Evolutionary conservation across 495 filamentous ascomycete genomes (phyloP).

Genomic region (Barbatosphaeria neglecta): DNA sequence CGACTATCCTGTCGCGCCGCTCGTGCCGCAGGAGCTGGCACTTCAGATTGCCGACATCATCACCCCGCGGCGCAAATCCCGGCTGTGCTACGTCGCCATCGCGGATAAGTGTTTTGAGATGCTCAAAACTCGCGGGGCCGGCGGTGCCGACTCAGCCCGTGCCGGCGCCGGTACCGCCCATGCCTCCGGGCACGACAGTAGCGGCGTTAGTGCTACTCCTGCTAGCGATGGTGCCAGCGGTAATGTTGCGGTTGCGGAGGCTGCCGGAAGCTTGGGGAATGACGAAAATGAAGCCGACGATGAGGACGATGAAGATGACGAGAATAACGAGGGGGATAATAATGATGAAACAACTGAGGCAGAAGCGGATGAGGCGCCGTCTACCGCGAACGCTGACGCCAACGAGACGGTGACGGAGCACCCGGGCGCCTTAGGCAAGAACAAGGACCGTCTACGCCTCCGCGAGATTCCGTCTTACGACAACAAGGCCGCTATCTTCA

Average conservation of each 20-base stretch:
- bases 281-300: slow-evolving; percentile 37
- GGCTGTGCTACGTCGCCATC: slow-evolving; percentile 76
- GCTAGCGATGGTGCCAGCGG: slow-evolving; percentile 31
- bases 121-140: slow-evolving; percentile 49
- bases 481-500: slow-evolving; percentile 78
- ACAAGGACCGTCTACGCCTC: slow-evolving; percentile 55
- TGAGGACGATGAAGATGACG: slow-evolving; percentile 31
- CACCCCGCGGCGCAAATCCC: slow-evolving; percentile 72
- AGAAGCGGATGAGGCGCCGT: no score
- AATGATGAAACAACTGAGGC: slow-evolving; percentile 43
- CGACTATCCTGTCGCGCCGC: slow-evolving; percentile 45
- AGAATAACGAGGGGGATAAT: slow-evolving; percentile 31
- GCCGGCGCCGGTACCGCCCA: slow-evolving; percentile 18
- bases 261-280: slow-evolving; percentile 17
- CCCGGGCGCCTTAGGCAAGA: slow-evolving; percentile 32
- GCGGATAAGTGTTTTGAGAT: slow-evolving; percentile 80
- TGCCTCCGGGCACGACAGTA: slow-evolving; percentile 9
- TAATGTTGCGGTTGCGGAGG: slow-evolving; percentile 27
- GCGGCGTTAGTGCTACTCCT: slow-evolving; percentile 14
- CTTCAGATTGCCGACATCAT: slow-evolving; percentile 77
- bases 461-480: slow-evolving; percentile 85
- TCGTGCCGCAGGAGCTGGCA: slow-evolving; percentile 63
- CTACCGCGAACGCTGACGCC: no score
- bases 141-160: slow-evolving; percentile 14
- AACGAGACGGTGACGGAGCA: slow-evolving; percentile 28